Percentiles rank a stretch among this genome's conserved stretches.
phyloP scores from a whole-genome alignment of 192 early-diverging fungal species.

The Radiomyces spectabilis region DNA sequence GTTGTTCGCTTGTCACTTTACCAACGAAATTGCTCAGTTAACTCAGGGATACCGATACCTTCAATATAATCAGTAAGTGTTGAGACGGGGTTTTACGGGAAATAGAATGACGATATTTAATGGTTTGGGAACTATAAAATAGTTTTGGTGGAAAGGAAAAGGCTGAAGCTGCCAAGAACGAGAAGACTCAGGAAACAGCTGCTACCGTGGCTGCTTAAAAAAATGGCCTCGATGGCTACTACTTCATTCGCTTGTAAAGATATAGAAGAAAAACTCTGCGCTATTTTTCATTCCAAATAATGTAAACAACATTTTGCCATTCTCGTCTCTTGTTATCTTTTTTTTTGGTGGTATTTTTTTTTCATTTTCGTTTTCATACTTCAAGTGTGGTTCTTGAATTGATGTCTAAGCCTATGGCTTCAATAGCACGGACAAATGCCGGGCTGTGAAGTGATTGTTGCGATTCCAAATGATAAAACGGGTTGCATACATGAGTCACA shows the following conservation, averaged over 20 bases:
- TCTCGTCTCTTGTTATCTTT: too few species aligned
- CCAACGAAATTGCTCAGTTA: constrained; percentile 87
- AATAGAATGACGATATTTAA: not conserved
- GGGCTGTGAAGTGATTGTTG: constrained; percentile 44
- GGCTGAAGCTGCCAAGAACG: too few species aligned
- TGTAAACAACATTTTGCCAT: too few species aligned
- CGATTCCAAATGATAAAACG: constrained; percentile 70
- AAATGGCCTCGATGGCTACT: too few species aligned
- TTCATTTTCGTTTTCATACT: too few species aligned
- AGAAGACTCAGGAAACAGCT: too few species aligned
- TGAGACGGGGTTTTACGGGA: not conserved
- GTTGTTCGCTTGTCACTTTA: constrained; percentile 88
- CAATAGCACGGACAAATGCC: constrained; percentile 49
- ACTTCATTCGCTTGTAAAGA: too few species aligned
- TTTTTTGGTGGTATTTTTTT: too few species aligned
- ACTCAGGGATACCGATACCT: constrained; percentile 80
- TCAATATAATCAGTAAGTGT: constrained; percentile 65
- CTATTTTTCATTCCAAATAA: too few species aligned
- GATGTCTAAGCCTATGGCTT: constrained; percentile 52
- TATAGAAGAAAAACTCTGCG: too few species aligned
- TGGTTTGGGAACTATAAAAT: not conserved
- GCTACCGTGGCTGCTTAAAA: too few species aligned
- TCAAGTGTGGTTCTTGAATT: too few species aligned
- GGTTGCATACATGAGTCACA: constrained; percentile 73
- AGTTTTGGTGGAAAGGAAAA: constrained; percentile 34